Evolutionary conservation across 1,139 yeast species (phyloP), one percentile per base, ranked within the genome.

Genomic region (Geotrichum australiense): DNA sequence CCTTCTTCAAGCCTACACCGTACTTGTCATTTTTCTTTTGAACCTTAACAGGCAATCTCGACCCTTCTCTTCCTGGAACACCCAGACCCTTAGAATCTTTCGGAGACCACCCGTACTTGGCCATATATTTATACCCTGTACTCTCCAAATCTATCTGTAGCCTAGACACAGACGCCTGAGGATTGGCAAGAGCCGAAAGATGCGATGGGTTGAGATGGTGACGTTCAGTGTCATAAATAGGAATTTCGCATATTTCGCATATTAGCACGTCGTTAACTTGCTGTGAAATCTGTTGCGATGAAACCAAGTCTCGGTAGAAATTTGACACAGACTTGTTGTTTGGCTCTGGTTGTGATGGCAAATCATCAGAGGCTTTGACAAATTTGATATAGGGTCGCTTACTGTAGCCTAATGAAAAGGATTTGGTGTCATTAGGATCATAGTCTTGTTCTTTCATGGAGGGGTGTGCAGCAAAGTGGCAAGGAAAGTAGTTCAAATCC

Each of bases 41-140:
- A 12, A 47, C 50, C 18, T 37, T 35, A 10, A 54, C 32, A 3
- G 57, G 56, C n/a, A 45, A 36, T 11, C 58, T 47, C 5, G 46
- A 32, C 1, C 58, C 58, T 36, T 52, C 53, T 30, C 55, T 36
- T 4, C 57, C 56, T 16, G 35, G 32, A 4, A 46, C 49, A 8
- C 58, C 58, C n/a, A 54, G 45, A 2, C 58, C 58, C 15, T 42
- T 45, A 6, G 42, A 39, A 23, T 53, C 45, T 8, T 40, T 25
- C 2, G 55, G 56, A 4, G 51, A 40, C 58, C 58, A 54, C 11
- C 58, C 58, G 36, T 53, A 47, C 25, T 45, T 47, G 14, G 43
- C 41, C 28, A 54, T 37, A 29, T 54, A 54, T 29, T 38, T 35
- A 27, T 48, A 50, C 6, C 56, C 56, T 3, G 41, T 7, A 24